Evolutionary conservation across 2,329 filamentous ascomycete genomes (phyloP), one percentile per base, ranked within the genome.

Genomic region (Blastomyces emzantsi): DNA sequence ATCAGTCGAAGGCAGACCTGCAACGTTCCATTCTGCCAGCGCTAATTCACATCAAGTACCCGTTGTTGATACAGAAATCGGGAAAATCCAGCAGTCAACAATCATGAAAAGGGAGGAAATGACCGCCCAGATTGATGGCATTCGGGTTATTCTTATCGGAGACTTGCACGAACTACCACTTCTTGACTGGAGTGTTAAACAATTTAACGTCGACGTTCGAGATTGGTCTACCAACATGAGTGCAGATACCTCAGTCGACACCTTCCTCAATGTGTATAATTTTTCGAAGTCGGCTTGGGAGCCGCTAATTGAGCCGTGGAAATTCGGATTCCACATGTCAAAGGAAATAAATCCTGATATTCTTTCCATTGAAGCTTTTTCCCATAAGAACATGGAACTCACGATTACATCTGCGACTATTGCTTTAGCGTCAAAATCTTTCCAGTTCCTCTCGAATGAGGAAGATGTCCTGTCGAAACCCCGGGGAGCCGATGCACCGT

Each of bases 271-370:
- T 71, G 88, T 99, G 33, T 99, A 96, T 81, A 99, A 99, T 76
- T 99, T 99, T 77, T 94, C 94, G 17, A 99, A 99, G 75, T 99
- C 94, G 0, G 91, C 92, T 3, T 99, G 94, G 94, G 94, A 99
- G 74, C 94, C 94, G 2, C 78, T 99, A 43, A 86, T 99, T 33
- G 94, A 99, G 74, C 95, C 95, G 8, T 99, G 94, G 94, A 87
- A 93, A 68, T 82, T 97, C n/a, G 92, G 92, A 1, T 86, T 99
- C 68, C 90, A 95, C 66, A 85, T 97, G 73, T 87, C 90, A 0
- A 92, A 88, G 69, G 87, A 94, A 64, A 82, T 86, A 33, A 83
- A 85, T 52, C 90, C 88, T 0, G 90, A 93, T 47, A 81, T 89
- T 61, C 79, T 97, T 65, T 89, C 90, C 0, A 81, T 99, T 22